Evolutionary conservation across 2,329 filamentous ascomycete genomes (phyloP).

Genomic region (Stemphylium lycopersici): DNA sequence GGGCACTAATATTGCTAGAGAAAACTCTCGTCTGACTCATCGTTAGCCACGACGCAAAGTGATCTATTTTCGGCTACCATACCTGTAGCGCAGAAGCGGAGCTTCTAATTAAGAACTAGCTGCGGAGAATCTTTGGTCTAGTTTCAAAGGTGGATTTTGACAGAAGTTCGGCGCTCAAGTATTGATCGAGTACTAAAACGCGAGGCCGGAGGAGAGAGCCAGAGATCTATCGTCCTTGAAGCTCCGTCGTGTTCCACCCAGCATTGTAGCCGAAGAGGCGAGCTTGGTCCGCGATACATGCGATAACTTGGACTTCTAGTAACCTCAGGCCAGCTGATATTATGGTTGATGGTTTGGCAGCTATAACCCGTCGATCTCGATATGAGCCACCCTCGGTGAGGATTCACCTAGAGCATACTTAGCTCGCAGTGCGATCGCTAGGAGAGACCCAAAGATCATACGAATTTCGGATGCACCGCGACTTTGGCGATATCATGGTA

Average conservation of each 20-base stretch:
- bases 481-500: too few species aligned
- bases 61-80: not conserved
- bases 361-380: constrained; percentile 2
- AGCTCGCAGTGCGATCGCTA: not conserved
- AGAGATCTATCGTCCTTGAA: constrained; percentile 9
- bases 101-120: not conserved
- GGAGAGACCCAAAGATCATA: not conserved
- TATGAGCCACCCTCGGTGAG: constrained; percentile 25
- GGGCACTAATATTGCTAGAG: too few species aligned
- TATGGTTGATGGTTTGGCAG: constrained; percentile 20
- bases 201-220: constrained; percentile 21
- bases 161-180: not conserved
- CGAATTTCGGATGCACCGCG: too few species aligned
- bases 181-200: not conserved
- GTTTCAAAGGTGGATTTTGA: not conserved
- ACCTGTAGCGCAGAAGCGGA: too few species aligned
- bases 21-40: too few species aligned
- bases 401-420: constrained; percentile 18
- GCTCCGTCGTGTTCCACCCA: constrained; percentile 8
- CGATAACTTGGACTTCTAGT: constrained; percentile 16
- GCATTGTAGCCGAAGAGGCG: constrained; percentile 7
- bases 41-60: too few species aligned
- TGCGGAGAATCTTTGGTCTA: not conserved
- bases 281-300: constrained; percentile 24
- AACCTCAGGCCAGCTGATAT: constrained; percentile 24